Evolutionary conservation across 768 basidiomycete species (phyloP).

Genomic region (Hemileccinum rubropunctum): DNA sequence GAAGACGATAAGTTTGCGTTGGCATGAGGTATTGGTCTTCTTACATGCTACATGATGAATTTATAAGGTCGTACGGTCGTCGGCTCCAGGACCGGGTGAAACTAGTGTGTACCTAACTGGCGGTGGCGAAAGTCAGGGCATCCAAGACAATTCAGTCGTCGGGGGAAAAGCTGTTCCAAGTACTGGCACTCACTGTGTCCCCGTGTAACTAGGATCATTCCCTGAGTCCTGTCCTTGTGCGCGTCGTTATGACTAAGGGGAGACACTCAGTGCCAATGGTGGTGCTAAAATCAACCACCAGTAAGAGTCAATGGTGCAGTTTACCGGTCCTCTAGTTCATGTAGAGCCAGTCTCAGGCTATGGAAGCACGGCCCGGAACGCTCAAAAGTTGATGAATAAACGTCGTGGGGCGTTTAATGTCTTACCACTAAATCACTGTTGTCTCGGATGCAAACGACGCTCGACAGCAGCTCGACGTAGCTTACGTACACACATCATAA

Average conservation of each 20-base stretch:
- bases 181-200: not conserved
- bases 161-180: not conserved
- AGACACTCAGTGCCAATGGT: no score
- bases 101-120: slow-evolving; percentile 6
- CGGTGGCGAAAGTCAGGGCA: slow-evolving; percentile 5
- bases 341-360: no score
- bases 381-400: not conserved
- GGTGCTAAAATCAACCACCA: no score
- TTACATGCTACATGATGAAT: slow-evolving; percentile 1
- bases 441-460: slow-evolving; percentile 1
- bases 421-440: not conserved
- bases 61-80: slow-evolving; percentile 12
- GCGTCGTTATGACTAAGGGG: not conserved
- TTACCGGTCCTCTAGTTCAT: no score
- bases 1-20: slow-evolving; percentile 21
- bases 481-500: not conserved
- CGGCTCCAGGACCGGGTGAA: slow-evolving; percentile 13
- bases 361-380: no score
- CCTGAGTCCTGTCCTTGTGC: not conserved
- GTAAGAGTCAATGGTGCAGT: no score
- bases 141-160: slow-evolving; percentile 1
- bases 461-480: not conserved
- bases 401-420: slow-evolving; percentile 2
- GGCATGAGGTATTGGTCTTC: slow-evolving; percentile 12
- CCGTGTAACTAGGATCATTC: not conserved